Evolutionary conservation across 176 grass and related monocot species (phyloP), one percentile per base, ranked within the genome.

Genomic region (Oryza glumipatula): DNA sequence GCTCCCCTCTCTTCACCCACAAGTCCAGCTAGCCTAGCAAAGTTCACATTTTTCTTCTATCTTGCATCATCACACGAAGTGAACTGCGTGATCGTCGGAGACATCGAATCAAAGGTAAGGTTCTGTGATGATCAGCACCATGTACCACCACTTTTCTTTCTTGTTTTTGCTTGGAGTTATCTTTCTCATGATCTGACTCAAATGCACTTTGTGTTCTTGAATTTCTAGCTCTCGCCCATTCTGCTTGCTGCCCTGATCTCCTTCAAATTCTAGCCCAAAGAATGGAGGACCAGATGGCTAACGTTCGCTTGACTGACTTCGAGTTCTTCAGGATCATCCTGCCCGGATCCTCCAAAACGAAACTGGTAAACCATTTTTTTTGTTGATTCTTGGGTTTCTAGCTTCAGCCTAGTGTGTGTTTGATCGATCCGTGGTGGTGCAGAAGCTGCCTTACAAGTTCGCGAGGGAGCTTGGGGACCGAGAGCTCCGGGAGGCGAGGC

Each of bases 251-350:
- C 7, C 16, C 16, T 56, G 14, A 19, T 56, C 52, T 56, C 5
- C 51, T 19, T 56, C 12, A 49, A 10, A 44, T 15, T 49, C 3
- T 56, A 5, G 21, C 47, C 12, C 23, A 23, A 44, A 44, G 0
- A 2, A 77, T 85, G 51, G 54, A 56, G n/a, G 32, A 77, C 32
- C 52, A 22, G 72, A 77, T 65, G 66, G 23, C 51, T 33, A 61
- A 41, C 13, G 13, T 16, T 36, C 48, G 30, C 8, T 24, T 14
- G 54, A 14, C 33, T 56, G 43, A 66, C 24, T 72, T 82, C 56
- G 83, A 89, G 73, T 89, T 89, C 44, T 89, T 86, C 83, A 65
- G 56, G 54, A 46, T 89, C 67, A 79, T 86, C 5, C 54, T 86
- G 54, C 43, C 85, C 0, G 85, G 67, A 3, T 47, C 71, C 44